Evolutionary conservation across 169 alveolate genomes (phyloP).

Genomic region (Perkinsus marinus): DNA sequence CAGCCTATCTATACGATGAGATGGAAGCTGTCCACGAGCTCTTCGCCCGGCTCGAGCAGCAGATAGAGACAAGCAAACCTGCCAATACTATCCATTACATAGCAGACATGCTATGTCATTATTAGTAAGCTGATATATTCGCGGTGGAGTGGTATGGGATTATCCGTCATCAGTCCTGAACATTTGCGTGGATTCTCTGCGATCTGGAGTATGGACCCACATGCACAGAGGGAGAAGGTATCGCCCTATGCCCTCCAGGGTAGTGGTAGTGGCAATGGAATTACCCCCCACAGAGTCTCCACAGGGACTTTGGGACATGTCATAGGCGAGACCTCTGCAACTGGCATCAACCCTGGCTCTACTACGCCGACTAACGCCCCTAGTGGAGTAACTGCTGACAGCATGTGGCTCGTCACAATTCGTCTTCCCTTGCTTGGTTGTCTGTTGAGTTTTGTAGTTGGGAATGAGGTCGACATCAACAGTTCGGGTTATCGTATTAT

Average conservation of each 20-base stretch:
- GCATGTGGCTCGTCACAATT: neutral
- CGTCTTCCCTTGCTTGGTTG: neutral
- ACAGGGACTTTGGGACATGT: neutral
- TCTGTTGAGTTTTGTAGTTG: neutral
- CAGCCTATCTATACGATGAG: no score
- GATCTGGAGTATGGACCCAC: constrained; percentile 53
- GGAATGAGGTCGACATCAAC: no score
- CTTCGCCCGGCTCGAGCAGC: neutral
- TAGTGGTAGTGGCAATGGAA: no score
- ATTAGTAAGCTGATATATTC: neutral
- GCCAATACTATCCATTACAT: constrained; percentile 26
- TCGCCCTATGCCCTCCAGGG: no score
- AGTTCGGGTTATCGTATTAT: neutral
- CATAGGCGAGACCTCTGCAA: neutral
- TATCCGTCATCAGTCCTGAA: constrained; percentile 6
- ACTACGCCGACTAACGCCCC: neutral
- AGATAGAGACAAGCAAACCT: constrained; percentile 26
- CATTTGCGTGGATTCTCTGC: constrained; percentile 31
- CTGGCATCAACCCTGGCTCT: neutral
- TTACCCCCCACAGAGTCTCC: no score
- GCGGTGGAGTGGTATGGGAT: neutral
- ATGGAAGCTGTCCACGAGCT: neutral
- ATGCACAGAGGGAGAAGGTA: constrained; percentile 52
- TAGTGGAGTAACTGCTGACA: neutral
- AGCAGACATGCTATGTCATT: constrained; percentile 37